Conservation (phyloP, 2,329 filamentous ascomycete species). For the Microcyclosporella mali region DNA sequence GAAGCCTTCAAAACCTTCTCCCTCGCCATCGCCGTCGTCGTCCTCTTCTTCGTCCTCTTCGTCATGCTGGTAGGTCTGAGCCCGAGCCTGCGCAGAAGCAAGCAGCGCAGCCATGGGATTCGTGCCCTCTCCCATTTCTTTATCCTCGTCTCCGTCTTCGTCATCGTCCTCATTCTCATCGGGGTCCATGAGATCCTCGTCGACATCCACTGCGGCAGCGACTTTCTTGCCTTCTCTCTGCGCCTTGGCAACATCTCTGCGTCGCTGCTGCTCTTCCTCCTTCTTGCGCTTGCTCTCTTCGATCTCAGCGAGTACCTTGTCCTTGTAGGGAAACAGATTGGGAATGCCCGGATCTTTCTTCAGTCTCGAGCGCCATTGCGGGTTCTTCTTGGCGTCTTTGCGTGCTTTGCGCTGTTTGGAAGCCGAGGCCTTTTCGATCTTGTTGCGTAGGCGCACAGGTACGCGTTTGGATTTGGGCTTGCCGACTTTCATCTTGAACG, state of each 20-base stretch:
- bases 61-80: conserved; percentile 59
- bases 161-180: conserved; percentile 31
- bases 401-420: conserved; percentile 86
- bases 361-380: conserved; percentile 87
- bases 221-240: conserved; percentile 34
- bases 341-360: conserved; percentile 99
- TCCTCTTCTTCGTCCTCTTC: conserved; percentile 54
- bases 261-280: conserved; percentile 67
- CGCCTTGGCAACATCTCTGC: conserved; percentile 60
- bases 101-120: conserved; percentile 92
- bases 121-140: conserved; percentile 54
- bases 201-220: conserved; percentile 39
- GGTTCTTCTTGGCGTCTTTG: conserved; percentile 91
- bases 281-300: conserved; percentile 79
- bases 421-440: conserved; percentile 86
- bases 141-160: conserved; percentile 48
- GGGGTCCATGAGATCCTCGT: conserved; percentile 40
- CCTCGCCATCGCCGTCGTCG: conserved; percentile 49
- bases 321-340: conserved; percentile 96
- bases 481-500: conserved; percentile 28
- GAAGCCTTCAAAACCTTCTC: conserved; percentile 30
- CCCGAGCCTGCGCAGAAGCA: conserved; percentile 73
- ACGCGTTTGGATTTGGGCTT: conserved; percentile 90
- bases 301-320: conserved; percentile 87
- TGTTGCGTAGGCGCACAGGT: conserved; percentile 82